phyloP scores from a whole-genome alignment of 371 early-diverging fungal genomes.

The Nematocida sp. region DNA sequence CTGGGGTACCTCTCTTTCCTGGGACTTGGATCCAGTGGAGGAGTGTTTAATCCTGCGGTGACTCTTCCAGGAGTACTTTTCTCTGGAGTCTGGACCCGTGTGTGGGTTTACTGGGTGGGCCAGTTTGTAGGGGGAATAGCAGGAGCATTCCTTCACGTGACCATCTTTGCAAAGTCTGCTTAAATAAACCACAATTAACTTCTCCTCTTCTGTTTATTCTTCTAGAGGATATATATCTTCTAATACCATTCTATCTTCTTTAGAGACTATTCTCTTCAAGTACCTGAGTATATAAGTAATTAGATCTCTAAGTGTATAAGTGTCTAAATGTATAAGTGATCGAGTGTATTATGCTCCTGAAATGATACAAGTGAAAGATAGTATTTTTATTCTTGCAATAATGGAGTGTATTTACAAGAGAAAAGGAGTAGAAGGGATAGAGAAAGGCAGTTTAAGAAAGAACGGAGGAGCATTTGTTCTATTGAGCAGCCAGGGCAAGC shows the following conservation, averaged over 20 bases:
- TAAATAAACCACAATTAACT: neutral
- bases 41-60: conserved; percentile 71
- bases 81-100: conserved; percentile 66
- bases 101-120: conserved; percentile 68
- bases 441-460: neutral
- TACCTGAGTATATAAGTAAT: too few relatives aligned
- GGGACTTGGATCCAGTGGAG: conserved; percentile 68
- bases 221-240: neutral
- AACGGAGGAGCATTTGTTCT: conserved; percentile 24
- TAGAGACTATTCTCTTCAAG: too few relatives aligned
- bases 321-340: too few relatives aligned
- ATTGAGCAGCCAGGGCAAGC: neutral
- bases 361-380: neutral
- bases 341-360: neutral
- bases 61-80: conserved; percentile 66
- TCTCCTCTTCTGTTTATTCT: neutral
- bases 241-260: neutral
- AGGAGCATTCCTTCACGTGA: conserved; percentile 65
- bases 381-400: neutral
- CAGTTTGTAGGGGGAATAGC: conserved; percentile 68
- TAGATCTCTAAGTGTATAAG: too few relatives aligned
- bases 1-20: conserved; percentile 69
- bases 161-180: conserved; percentile 51
- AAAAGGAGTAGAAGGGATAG: neutral
- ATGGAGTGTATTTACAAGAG: conserved; percentile 32